Evolutionary conservation across 805 yeast species (phyloP).

Genomic region (Ogataea minuta): DNA sequence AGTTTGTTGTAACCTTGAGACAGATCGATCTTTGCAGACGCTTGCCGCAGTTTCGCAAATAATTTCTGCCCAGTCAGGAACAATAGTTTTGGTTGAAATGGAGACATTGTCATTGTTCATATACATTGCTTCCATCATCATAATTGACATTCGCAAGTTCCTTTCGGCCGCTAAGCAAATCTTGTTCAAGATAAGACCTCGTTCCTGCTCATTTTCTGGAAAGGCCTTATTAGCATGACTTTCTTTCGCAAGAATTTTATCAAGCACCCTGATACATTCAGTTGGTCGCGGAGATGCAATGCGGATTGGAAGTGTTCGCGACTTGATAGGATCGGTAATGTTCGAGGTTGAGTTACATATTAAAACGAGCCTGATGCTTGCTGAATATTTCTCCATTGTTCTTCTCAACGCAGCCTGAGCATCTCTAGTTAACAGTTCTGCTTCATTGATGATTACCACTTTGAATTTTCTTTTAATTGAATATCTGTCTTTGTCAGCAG

Average conservation of each 20-base stretch:
- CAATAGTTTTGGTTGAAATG: conserved; percentile 49
- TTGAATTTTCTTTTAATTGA: conserved; percentile 54
- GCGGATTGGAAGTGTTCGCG: conserved; percentile 86
- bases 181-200: conserved; percentile 38
- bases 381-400: conserved; percentile 93
- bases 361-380: conserved; percentile 78
- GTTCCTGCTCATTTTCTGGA: conserved; percentile 37
- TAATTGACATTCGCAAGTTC: conserved; percentile 73
- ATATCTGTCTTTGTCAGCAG: conserved; percentile 31
- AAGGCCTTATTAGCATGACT: conserved; percentile 30
- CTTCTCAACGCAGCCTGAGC: conserved; percentile 95
- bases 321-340: conserved; percentile 90
- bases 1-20: conserved; percentile 55
- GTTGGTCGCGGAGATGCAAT: conserved; percentile 72
- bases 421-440: conserved; percentile 84
- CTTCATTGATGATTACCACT: conserved; percentile 86
- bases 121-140: conserved; percentile 78
- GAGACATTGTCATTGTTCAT: conserved; percentile 61
- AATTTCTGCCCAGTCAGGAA: conserved; percentile 90
- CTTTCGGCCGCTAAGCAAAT: conserved; percentile 60
- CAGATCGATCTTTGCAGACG: conserved; percentile 61
- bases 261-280: conserved; percentile 59
- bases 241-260: conserved; percentile 58
- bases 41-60: conserved; percentile 61
- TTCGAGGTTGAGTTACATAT: conserved; percentile 88